Base-by-base conservation (phyloP, 345 rosid species). In the Populus tremula region DNA sequence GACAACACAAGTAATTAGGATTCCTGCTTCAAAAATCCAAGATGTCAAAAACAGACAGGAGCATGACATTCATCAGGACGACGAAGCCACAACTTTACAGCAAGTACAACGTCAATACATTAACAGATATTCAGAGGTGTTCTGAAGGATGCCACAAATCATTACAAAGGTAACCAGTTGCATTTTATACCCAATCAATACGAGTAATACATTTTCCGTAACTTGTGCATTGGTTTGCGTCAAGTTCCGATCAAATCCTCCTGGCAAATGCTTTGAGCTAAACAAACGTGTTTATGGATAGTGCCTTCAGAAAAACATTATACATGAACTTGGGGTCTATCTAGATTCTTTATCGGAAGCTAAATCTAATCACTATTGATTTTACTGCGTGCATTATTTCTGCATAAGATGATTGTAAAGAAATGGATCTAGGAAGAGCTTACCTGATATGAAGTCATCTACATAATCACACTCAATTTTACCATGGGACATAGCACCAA, bases 401-500 rank as follows among this genome's bases (percentile, higher is more conserved):
- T n/a, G 63, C 27, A 56, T 38, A 68, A 78, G 17, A 12, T 11
- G 68, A 16, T 14, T 33, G 8, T 21, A 73, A 20, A 17, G 17
- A 23, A 23, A 36, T 27, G 31, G 13, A 65, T 5, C 21, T 14
- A 50, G 27, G 35, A 43, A 35, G 35, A 39, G 20, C 80, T 71
- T 69, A 77, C 81, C 41, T 64, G 84, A 78, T 25, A 82, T n/a
- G 49, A 82, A 78, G 45, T 78, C 84, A 39, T 82, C 84, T 38
- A 78, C 65, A 66, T 82, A 82, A 65, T 82, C 81, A 53, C 78
- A 47, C 21, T 81, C 76, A 62, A 81, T 81, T 69, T 81, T 77
- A 63, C 98, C 98, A 36, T 95, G 98, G 18, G 98, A 88, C 99
- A 95, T 92, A 5, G 98, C 94, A 73, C 99, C 97, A 77, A 92